Base-by-base conservation (phyloP, 805 yeast species). In the Lipomyces spencermartinsiae region DNA sequence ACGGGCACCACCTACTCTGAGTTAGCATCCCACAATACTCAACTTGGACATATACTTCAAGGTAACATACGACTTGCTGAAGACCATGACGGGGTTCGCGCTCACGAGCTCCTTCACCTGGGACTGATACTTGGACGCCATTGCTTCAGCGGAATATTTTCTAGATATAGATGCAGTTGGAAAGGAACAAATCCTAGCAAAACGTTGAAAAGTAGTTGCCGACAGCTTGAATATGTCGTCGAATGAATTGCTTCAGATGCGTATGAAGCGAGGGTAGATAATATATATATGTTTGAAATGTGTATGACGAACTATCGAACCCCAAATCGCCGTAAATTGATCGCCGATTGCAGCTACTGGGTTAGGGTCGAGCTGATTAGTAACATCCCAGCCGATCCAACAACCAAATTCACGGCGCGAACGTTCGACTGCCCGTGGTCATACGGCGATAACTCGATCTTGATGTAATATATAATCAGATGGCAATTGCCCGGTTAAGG, bases 51-150 rank as follows among this genome's bases (percentile, higher is more conserved):
- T 78, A 53, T 81, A 71, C 16, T 73, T 84, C 85, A 34, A 33
- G 29, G 90, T 89, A 76, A 91, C 87, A 78, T 86, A 87, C 55
- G 90, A 83, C 81, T 91, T 91, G 55, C 96, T 88, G 53, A 97
- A 97, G 71, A 93, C 86, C 77, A 93, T 90, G 65, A 92, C 83
- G 58, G 87, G 86, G 78, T 90, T 86, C 69, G 83, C 77, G 73
- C 83, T 83, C 80, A 92, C 90, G 73, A 91, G 83, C 51, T 80
- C 77, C 78, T 89, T 86, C 67, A 90, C 69, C 46, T 71, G 58
- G 14, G 46, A 49, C 55, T 71, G 69, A 37, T 58, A 66, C 54
- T 69, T 56, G n/a, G 71, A 62, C 51, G 64, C 19, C 71, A 68
- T 68, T 59, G 71, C 61, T 46, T 33, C 43, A 2, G 64, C 56